Conservation (phyloP, 1,284 basidiomycete genomes). For the Boletus chippewaensis region DNA sequence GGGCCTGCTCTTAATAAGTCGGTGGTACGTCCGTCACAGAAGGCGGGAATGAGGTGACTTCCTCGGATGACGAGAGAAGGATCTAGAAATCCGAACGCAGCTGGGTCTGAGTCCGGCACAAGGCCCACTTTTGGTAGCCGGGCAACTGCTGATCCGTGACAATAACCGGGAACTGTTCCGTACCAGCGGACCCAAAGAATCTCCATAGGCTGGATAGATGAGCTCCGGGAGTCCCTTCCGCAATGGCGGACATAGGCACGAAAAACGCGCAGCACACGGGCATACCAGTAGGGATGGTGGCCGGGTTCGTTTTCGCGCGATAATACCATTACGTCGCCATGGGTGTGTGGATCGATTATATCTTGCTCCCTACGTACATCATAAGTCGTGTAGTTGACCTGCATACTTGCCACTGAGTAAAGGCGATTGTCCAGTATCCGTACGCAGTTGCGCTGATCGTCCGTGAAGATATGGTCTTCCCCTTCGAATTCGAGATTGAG, state of each 20-base stretch:
- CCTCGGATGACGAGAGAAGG: neutral
- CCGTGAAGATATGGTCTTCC: slow-evolving; percentile 8
- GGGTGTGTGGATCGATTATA: slow-evolving; percentile 30
- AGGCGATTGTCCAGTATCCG: slow-evolving; percentile 26
- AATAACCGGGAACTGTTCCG: too few species aligned
- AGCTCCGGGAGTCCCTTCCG: slow-evolving; percentile 3
- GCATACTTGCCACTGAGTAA: slow-evolving; percentile 29
- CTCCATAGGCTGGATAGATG: slow-evolving; percentile 16
- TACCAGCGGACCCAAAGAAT: too few species aligned
- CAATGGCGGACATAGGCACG: slow-evolving; percentile 21
- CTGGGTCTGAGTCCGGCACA: too few species aligned
- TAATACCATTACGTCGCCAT: slow-evolving; percentile 29
- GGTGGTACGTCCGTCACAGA: slow-evolving; percentile 11
- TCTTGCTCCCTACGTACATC: slow-evolving; percentile 36
- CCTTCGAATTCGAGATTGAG: slow-evolving; percentile 2
- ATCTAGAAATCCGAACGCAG: too few species aligned
- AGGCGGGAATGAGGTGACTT: slow-evolving; percentile 35
- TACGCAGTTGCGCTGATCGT: slow-evolving; percentile 14
- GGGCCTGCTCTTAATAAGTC: slow-evolving; percentile 7
- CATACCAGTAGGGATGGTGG: slow-evolving; percentile 22
- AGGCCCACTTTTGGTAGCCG: too few species aligned
- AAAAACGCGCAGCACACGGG: slow-evolving; percentile 19
- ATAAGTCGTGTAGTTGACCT: slow-evolving; percentile 42
- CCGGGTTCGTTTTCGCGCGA: slow-evolving; percentile 20
- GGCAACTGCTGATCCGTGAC: too few species aligned